Conservation (phyloP, 2,329 filamentous ascomycete genomes). For the Curvularia spicifera region DNA sequence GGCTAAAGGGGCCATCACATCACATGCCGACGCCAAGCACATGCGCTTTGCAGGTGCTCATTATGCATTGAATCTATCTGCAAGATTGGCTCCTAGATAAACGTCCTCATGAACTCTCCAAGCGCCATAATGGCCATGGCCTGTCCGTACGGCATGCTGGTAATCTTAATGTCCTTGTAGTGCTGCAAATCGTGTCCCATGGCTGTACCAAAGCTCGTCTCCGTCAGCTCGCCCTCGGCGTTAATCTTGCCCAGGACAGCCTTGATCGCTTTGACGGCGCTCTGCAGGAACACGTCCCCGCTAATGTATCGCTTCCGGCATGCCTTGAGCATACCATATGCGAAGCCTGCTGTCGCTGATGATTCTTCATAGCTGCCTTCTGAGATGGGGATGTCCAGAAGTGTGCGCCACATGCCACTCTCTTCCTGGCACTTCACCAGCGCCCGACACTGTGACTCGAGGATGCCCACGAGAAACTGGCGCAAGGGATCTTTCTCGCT, state of each 20-base stretch:
- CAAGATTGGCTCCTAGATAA: constrained; percentile 47
- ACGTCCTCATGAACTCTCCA: constrained; percentile 73
- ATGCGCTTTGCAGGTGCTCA: background rate
- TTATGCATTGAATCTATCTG: background rate
- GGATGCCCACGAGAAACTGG: constrained; percentile 64
- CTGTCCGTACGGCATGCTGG: constrained; percentile 84
- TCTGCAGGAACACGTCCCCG: constrained; percentile 63
- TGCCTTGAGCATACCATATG: constrained; percentile 78
- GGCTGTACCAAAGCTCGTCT: constrained; percentile 78
- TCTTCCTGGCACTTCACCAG: constrained; percentile 65
- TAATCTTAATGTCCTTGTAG: constrained; percentile 77
- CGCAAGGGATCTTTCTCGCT: constrained; percentile 66
- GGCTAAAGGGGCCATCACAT: background rate
- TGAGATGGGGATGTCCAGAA: constrained; percentile 69
- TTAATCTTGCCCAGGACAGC: constrained; percentile 72
- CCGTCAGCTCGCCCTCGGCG: constrained; percentile 70
- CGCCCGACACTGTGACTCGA: constrained; percentile 72
- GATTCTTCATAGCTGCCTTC: constrained; percentile 78
- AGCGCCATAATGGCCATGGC: constrained; percentile 85
- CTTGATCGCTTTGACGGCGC: constrained; percentile 69
- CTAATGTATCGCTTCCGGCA: constrained; percentile 71
- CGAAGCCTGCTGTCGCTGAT: constrained; percentile 80
- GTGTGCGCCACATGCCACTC: constrained; percentile 74
- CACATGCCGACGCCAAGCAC: background rate
- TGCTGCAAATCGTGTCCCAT: constrained; percentile 78